Conservation (phyloP, 805 yeast genomes). For the Myxozyma monticola region DNA sequence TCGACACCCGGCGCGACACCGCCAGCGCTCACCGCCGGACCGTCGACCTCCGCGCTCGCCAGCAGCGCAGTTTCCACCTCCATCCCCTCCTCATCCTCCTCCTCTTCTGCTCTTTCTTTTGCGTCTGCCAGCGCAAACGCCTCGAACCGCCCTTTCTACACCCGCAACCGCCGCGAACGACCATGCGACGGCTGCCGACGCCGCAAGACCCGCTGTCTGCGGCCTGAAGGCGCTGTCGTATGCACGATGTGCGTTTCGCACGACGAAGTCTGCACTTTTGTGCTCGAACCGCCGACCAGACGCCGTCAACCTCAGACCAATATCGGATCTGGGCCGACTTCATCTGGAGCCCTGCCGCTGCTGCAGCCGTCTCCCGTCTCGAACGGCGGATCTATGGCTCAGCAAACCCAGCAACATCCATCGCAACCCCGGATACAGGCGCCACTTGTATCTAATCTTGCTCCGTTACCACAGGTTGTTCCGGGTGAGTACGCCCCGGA, state of each 20-base stretch:
- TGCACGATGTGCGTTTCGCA: conserved; percentile 41
- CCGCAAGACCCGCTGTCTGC: conserved; percentile 42
- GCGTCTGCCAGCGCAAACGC: neutral
- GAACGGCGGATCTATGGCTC: too few relatives aligned
- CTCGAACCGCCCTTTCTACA: conserved; percentile 28
- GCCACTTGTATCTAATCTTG: too few relatives aligned
- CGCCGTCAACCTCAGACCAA: conserved; percentile 12
- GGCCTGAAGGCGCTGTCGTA: conserved; percentile 30
- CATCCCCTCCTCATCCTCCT: neutral
- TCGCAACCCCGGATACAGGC: too few relatives aligned
- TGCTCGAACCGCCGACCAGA: conserved; percentile 35
- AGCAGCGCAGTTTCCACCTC: neutral
- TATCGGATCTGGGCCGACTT: neutral
- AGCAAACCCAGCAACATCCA: neutral
- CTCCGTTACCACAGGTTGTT: too few relatives aligned
- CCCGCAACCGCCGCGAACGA: conserved; percentile 35
- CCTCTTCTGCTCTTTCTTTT: neutral
- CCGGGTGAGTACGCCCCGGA: too few relatives aligned
- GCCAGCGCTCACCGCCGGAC: neutral
- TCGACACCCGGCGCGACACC: neutral
- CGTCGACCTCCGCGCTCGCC: neutral
- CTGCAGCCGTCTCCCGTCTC: neutral
- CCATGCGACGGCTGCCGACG: conserved; percentile 45
- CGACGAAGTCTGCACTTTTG: conserved; percentile 37
- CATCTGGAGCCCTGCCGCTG: neutral